Evolutionary conservation across 2,329 filamentous ascomycete genomes (phyloP).

Genomic region (Verticillium isaacii): DNA sequence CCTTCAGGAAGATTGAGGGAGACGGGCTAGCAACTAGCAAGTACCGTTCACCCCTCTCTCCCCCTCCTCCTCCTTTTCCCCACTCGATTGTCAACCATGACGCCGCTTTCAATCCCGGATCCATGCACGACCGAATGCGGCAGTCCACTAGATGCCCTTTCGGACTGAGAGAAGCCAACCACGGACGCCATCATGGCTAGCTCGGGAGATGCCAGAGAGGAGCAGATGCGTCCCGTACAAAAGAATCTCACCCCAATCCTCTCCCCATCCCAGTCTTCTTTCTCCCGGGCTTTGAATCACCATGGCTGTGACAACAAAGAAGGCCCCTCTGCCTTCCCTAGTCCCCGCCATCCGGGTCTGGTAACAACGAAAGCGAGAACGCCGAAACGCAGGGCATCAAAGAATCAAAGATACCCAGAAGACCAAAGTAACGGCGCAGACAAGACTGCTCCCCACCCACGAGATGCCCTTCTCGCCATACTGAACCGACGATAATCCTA

Average conservation of each 20-base stretch:
- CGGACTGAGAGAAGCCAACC: constrained; percentile 14
- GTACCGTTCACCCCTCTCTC: not conserved
- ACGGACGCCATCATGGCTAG: constrained; percentile 8
- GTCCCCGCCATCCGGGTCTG: not conserved
- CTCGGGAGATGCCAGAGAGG: constrained; percentile 4
- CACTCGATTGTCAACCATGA: not conserved
- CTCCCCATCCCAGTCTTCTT: not conserved
- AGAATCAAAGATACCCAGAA: not conserved
- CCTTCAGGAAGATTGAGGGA: not conserved
- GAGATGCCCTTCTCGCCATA: not conserved
- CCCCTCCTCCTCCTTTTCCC: not conserved
- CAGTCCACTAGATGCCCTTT: constrained; percentile 14
- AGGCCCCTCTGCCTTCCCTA: constrained; percentile 3
- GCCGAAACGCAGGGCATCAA: not conserved
- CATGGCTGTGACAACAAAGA: constrained; percentile 1
- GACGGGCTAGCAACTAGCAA: not conserved
- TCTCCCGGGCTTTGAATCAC: constrained; percentile 4
- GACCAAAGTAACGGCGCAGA: not conserved
- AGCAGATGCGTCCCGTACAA: constrained; percentile 2
- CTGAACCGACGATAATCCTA: constrained; percentile 1
- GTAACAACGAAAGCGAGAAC: not conserved
- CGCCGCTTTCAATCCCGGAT: constrained; percentile 10
- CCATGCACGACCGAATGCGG: constrained; percentile 12
- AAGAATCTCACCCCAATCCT: constrained; percentile 1
- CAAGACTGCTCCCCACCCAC: not conserved